Evolutionary conservation across 2,329 filamentous ascomycete species (phyloP).

Genomic region (Fusarium acutatum): DNA sequence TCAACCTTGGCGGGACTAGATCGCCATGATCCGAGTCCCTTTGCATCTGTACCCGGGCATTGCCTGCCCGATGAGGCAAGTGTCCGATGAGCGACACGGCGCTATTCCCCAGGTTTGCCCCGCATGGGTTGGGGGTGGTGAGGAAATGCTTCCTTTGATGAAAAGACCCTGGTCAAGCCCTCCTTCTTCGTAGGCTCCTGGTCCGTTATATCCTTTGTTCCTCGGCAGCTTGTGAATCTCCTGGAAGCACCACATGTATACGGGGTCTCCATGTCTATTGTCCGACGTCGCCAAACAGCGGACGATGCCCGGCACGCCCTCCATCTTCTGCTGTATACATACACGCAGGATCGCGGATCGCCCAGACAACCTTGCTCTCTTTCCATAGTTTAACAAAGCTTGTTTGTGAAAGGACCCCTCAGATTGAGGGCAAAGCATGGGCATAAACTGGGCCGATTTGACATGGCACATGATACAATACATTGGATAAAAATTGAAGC

Average conservation of each 20-base stretch:
- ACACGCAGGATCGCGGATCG: slow-evolving; percentile 12
- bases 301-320: slow-evolving; percentile 33
- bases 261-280: slow-evolving; percentile 3
- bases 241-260: slow-evolving; percentile 23
- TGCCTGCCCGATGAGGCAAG: slow-evolving; percentile 39
- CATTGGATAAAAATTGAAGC: slow-evolving; percentile 9
- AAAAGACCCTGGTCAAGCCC: slow-evolving; percentile 6
- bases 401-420: slow-evolving; percentile 7
- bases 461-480: slow-evolving; percentile 17
- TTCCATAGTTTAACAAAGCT: slow-evolving; percentile 12
- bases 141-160: slow-evolving; percentile 4
- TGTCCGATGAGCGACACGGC: slow-evolving; percentile 31
- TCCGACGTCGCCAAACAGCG: slow-evolving; percentile 19
- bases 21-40: slow-evolving; percentile 39
- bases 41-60: slow-evolving; percentile 40
- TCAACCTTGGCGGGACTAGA: slow-evolving; percentile 33
- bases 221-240: slow-evolving; percentile 43
- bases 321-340: slow-evolving; percentile 8
- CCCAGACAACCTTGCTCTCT: slow-evolving; percentile 4
- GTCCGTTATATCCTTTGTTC: slow-evolving; percentile 21
- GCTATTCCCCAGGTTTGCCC: slow-evolving; percentile 44
- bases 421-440: not conserved
- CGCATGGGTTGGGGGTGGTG: slow-evolving; percentile 30
- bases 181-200: slow-evolving; percentile 1
- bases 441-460: slow-evolving; percentile 5